Base-by-base conservation (phyloP, 176 grass and related monocot genomes). In the Dactylis glomerata region DNA sequence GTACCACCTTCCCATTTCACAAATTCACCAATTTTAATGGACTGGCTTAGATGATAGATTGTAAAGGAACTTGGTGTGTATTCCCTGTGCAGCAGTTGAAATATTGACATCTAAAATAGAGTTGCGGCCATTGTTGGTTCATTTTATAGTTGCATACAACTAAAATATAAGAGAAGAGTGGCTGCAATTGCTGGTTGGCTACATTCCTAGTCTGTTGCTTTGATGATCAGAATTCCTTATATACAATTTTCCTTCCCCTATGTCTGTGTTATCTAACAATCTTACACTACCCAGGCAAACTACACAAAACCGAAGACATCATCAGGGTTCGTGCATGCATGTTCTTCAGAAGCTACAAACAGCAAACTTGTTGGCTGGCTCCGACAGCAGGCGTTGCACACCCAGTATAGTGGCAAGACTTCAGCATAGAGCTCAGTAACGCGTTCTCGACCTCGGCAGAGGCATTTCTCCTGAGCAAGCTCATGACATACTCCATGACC, bases 311-410 rank as follows among this genome's bases (percentile, higher is more conserved):
- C 11, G 42, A 45, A 45, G 42, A 45, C 42, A 45, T n/a, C 10
- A 26, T 34, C 20, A 68, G 20, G 42, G 32, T 77, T 6, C 17
- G 26, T 50, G 45, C 9, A 49, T 12, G 22, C 33, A 73, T 70
- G 36, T 57, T 44, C 52, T 83, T 73, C 81, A 82, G 63, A 27
- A 63, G 26, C 59, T 63, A 41, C 40, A 41, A 41, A 41, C 40
- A 41, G 10, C 5, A 41, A 41, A 41, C 8, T 41, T 41, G 40
- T 41, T 10, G 7, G 40, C 40, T 41, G 40, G 40, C 40, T 41
- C 40, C 40, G 8, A 41, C 5, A 8, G 5, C 10, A 41, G 40
- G 40, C 40, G 10, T 41, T 41, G 40, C 5, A 41, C 40, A 41
- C 1, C 40, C 40, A 41, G 8, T 41, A 8, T 41, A 41, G 40